phyloP scores from a whole-genome alignment of 2,329 filamentous ascomycete species.

The Bipolaris cookei region DNA sequence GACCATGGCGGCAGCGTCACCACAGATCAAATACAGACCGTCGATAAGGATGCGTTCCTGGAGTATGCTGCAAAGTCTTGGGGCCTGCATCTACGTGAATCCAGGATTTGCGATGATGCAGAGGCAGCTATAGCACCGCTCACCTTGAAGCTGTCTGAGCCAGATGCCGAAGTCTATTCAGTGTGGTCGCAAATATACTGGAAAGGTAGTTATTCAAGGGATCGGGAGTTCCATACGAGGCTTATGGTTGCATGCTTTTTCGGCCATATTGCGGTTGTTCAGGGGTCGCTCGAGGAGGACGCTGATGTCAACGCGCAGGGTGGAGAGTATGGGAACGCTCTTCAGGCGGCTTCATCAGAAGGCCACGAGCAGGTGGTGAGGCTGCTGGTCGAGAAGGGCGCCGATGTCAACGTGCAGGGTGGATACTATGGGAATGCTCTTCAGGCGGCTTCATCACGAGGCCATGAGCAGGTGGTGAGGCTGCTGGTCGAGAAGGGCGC shows the following conservation, averaged over 20 bases:
- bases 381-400: neutral
- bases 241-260: neutral
- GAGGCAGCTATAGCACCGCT: neutral
- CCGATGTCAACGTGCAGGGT: neutral
- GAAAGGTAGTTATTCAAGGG: neutral
- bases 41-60: neutral
- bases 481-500: neutral
- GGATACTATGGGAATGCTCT: neutral
- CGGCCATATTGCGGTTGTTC: neutral
- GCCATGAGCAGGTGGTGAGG: neutral
- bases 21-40: neutral
- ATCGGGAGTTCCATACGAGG: neutral
- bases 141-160: neutral
- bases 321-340: neutral
- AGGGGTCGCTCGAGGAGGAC: neutral
- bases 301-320: neutral
- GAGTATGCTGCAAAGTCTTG: neutral
- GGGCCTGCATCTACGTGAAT: neutral
- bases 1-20: neutral
- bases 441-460: neutral
- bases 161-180: neutral
- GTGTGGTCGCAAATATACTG: neutral
- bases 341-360: neutral
- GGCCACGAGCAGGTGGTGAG: neutral
- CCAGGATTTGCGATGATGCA: neutral